Conservation (phyloP, 306 rosid species). For the Rosa chinensis region DNA sequence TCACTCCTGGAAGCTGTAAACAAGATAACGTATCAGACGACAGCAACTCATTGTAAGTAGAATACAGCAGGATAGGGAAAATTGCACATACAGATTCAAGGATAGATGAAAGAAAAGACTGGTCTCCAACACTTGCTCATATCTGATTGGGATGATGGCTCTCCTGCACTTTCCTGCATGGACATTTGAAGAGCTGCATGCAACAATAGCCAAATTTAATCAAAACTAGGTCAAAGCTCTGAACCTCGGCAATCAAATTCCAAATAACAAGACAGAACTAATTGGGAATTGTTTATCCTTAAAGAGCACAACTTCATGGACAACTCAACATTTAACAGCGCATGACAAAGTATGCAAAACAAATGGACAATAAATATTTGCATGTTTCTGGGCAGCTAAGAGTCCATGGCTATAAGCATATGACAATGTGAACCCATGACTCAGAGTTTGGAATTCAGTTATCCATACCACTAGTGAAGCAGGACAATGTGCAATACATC, state of each 20-base stretch:
- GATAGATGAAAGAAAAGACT: constrained; percentile 37
- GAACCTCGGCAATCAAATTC: background rate
- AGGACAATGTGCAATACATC: background rate
- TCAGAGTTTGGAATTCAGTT: background rate
- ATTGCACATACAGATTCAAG: constrained; percentile 35
- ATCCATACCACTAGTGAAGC: background rate
- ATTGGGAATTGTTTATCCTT: background rate
- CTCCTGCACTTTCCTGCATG: constrained; percentile 32
- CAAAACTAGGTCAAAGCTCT: background rate
- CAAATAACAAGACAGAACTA: background rate
- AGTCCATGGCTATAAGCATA: background rate
- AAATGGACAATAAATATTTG: background rate
- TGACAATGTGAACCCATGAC: background rate
- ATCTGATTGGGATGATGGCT: constrained; percentile 21
- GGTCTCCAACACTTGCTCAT: constrained; percentile 39
- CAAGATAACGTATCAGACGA: constrained; percentile 7
- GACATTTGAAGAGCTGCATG: constrained; percentile 47
- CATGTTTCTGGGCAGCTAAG: background rate
- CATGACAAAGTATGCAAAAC: background rate
- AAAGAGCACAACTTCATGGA: background rate
- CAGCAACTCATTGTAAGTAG: background rate
- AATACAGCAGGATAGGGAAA: background rate
- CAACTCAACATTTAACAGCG: background rate
- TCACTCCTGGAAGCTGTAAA: constrained; percentile 49
- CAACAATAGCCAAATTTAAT: background rate